Conservation (phyloP, 2,329 filamentous ascomycete species). For the Nemania diffusa region DNA sequence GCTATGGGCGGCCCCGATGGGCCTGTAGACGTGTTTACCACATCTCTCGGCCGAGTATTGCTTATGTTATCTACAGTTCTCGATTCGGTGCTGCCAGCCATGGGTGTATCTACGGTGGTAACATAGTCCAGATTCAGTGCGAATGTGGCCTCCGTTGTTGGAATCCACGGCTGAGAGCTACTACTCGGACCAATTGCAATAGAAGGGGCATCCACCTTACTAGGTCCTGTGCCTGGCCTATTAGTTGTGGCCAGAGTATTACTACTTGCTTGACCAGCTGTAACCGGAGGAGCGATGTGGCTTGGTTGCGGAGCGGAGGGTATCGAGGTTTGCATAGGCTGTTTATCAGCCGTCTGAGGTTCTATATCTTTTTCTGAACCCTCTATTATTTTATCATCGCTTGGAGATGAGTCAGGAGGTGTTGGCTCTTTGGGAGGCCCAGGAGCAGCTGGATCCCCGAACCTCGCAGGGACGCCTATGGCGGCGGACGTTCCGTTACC, state of each 20-base stretch:
- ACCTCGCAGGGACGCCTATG: constrained; percentile 82
- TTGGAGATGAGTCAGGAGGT: constrained; percentile 26
- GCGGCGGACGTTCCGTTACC: constrained; percentile 74
- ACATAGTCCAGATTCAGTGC: constrained; percentile 19
- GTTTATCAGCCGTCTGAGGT: not conserved
- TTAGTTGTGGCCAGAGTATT: constrained; percentile 1
- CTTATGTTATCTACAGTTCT: not conserved
- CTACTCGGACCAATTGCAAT: not conserved
- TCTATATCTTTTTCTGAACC: constrained; percentile 15
- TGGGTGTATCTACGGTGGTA: not conserved
- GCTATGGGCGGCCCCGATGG: not conserved
- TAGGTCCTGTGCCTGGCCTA: not conserved
- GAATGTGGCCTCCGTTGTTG: constrained; percentile 31
- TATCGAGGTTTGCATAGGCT: not conserved
- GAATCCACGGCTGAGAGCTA: constrained; percentile 9
- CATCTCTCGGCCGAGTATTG: not conserved
- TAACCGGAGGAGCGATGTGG: not conserved
- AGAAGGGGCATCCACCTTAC: not conserved
- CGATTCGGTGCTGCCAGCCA: not conserved
- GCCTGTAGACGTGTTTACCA: not conserved
- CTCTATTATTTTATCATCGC: constrained; percentile 19
- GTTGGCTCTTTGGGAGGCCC: constrained; percentile 44
- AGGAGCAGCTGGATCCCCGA: constrained; percentile 59
- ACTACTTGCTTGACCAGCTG: not conserved
- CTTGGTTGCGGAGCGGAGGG: not conserved